Base-by-base conservation (phyloP, 2,329 filamentous ascomycete species). In the Talaromyces sp. region DNA sequence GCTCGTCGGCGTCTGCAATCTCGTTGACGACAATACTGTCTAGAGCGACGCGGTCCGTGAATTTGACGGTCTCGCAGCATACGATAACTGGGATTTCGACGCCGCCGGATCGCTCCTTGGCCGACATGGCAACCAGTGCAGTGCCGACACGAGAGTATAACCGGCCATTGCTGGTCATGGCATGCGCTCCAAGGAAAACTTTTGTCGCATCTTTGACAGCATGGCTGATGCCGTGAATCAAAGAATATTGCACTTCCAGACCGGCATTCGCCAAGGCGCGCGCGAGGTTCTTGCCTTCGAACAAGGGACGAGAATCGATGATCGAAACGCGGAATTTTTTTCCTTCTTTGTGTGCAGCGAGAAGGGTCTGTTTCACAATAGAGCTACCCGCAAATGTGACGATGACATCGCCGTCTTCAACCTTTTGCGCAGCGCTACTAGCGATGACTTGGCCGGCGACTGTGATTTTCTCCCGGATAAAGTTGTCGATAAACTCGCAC, bases 21-120 rank as follows among this genome's bases (percentile, higher is more conserved):
- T 99, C 95, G 74, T 99, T 99, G 70, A 92, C 88, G 49, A 95
- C 93, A 66, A 98, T 91, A 27, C 92, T 93, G 77, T 98, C 95
- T 15, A 96, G 86, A 7, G 92, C 90, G 11, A 97, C 91, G 62
- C 92, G 88, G 68, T 92, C 88, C 70, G 95, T 90, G 74, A 98
- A 97, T 77, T 98, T 99, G 78, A 98, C 88, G 4, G 90, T 95
- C 79, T 98, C 93, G 75, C 92, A 96, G 62, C 96, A 89, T 3
- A 96, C 91, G 36, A 96, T 88, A 62, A 98, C 91, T 0, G 91
- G 90, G 42, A 93, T 85, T 62, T 89, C 88, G 22, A 87, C 82
- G 5, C 76, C 77, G 39, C 76, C 75, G 15, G 72, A 71, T 39
- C 75, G 76, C 61, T 90, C 86, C 57, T 88, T 86, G 6, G 93